A percentile compares a stretch with the other conserved stretches of the same genome.
phyloP scores from a whole-genome alignment of 2,329 filamentous ascomycete species.

The Diaporthe vaccinii region DNA sequence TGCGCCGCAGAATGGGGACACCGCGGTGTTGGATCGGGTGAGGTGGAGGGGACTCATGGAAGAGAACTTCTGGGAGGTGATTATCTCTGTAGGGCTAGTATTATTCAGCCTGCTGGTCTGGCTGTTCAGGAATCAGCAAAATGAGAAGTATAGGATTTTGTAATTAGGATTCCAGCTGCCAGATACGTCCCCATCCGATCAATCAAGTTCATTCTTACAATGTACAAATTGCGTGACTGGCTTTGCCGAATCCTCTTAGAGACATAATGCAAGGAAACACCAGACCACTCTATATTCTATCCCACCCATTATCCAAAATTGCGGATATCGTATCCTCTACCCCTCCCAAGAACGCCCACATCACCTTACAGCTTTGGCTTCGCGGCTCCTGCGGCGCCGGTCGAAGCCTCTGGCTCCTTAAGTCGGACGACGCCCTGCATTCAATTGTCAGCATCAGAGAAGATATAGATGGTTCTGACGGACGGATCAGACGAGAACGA shows the following conservation, averaged over 20 bases:
- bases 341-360: not conserved
- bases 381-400: not conserved
- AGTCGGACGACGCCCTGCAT: conserved; percentile 35
- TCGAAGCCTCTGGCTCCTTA: conserved; percentile 29
- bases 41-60: conserved; percentile 33
- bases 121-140: not conserved
- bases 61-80: conserved; percentile 21
- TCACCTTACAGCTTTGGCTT: conserved; percentile 36
- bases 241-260: no score
- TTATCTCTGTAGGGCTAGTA: not conserved
- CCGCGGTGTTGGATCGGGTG: conserved; percentile 37
- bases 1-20: conserved; percentile 42
- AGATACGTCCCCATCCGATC: not conserved
- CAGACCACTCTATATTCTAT: conserved; percentile 3
- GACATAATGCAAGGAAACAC: not conserved
- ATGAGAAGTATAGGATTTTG: not conserved
- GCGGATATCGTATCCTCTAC: conserved; percentile 15
- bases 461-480: no score
- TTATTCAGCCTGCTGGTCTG: conserved; percentile 3
- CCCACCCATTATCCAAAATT: not conserved
- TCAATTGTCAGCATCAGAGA: not conserved
- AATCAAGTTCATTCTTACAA: not conserved
- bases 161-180: not conserved
- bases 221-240: not conserved
- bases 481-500: not conserved